Conservation (phyloP, 208 protist genomes). For the Trypanosoma mega region DNA sequence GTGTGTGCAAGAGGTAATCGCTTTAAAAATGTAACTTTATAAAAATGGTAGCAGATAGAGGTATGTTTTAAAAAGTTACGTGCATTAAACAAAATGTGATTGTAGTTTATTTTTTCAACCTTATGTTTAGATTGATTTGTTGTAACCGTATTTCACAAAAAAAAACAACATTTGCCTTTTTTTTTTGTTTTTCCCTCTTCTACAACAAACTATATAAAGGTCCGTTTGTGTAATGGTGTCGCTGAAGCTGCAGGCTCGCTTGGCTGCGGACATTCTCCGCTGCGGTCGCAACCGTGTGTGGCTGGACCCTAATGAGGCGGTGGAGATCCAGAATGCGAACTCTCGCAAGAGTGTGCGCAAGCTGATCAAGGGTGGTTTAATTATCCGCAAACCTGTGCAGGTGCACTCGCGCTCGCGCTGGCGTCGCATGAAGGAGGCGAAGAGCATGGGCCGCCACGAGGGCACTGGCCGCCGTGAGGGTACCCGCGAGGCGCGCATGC, state of each 20-base stretch:
- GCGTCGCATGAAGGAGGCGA: constrained; percentile 87
- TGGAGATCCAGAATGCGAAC: constrained; percentile 97
- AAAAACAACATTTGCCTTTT: too few relatives aligned
- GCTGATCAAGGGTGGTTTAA: constrained; percentile 97
- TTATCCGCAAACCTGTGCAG: constrained; percentile 96
- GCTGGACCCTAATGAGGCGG: constrained; percentile 98
- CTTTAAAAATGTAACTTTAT: too few relatives aligned
- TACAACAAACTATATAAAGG: background rate
- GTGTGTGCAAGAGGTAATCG: too few relatives aligned
- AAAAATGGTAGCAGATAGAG: too few relatives aligned
- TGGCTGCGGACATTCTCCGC: constrained; percentile 97
- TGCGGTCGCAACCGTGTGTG: constrained; percentile 97
- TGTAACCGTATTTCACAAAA: background rate
- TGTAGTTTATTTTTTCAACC: background rate
- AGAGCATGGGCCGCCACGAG: constrained; percentile 92
- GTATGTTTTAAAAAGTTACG: too few relatives aligned
- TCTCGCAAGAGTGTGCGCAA: constrained; percentile 96
- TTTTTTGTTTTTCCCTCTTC: constrained; percentile 9
- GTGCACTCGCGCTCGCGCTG: constrained; percentile 96
- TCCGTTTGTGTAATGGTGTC: constrained; percentile 52
- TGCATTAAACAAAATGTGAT: too few relatives aligned
- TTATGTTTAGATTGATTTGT: background rate
- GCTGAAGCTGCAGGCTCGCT: constrained; percentile 96
- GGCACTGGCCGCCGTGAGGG: constrained; percentile 96
- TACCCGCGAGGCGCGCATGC: constrained; percentile 97